Evolutionary conservation across 495 filamentous ascomycete genomes (phyloP), one percentile per base, ranked within the genome.

Genomic region (Tuber magnatum): DNA sequence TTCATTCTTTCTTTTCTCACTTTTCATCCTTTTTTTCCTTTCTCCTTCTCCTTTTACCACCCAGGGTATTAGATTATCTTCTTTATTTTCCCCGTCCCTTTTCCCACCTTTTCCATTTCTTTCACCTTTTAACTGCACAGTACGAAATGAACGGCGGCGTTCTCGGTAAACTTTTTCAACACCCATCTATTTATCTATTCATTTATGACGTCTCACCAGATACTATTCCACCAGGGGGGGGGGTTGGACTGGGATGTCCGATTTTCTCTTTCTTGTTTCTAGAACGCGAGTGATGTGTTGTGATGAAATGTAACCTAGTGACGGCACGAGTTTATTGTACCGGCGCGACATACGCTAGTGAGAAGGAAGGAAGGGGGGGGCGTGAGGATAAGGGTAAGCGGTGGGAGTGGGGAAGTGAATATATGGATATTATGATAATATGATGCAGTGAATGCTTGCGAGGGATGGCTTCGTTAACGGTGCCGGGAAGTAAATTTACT

Each of bases 71-170:
- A 65, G 56, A 65, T 28, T 61, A 61, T 56, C 56, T 65, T 14
- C 56, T 16, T 18, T 18, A 51, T 68, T 68, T 68, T 68, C 42
- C 35, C 42, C 40, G 6, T 41, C 35, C 51, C 68, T 74, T 74
- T 10, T 42, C 70, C 51, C 39, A 40, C 71, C 32, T 48, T 28
- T 77, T 32, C n/a, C 16, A 69, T 71, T 56, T 51, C 72, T 72
- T 72, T 76, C 76, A 70, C 76, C 72, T 72, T 69, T 77, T 61
- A 77, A 74, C 68, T 38, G 75, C 28, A 35, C 51, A 61, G n/a
- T 28, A 65, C 28, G 56, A 65, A 65, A 65, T 79, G 78, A 79
- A 75, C 75, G 78, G 77, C 70, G 40, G 72, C 75, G 70, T 75
- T 65, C 56, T 71, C 39, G 69, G 69, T 41, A 69, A 56, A 61